Percentiles rank a stretch among this genome's conserved stretches.
Evolutionary conservation across 2,329 filamentous ascomycete species (phyloP).

Genomic region (Beauveria brongniartii): DNA sequence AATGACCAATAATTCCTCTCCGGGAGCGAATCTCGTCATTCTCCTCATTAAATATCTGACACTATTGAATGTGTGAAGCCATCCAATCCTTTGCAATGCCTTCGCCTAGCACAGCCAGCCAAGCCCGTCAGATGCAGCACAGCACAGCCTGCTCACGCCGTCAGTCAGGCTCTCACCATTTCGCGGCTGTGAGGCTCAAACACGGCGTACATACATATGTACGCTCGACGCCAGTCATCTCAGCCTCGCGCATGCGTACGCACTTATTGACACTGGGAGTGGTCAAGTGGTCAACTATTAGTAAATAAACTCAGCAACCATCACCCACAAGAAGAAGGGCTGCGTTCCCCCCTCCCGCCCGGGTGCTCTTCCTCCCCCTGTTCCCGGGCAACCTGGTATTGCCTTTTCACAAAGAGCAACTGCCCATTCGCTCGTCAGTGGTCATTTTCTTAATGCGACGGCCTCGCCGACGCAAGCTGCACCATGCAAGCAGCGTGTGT

Average conservation of each 20-base stretch:
- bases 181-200: background rate
- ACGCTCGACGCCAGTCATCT: slow-evolving; percentile 1
- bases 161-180: background rate
- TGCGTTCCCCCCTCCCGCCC: too few species aligned
- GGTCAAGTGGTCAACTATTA: too few species aligned
- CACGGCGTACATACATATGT: background rate
- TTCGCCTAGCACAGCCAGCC: background rate
- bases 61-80: background rate
- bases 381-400: too few species aligned
- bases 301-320: background rate
- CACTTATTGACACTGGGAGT: too few species aligned
- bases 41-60: background rate
- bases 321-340: background rate
- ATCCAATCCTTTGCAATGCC: background rate
- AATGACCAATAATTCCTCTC: background rate
- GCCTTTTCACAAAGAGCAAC: too few species aligned
- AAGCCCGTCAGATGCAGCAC: slow-evolving; percentile 1
- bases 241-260: background rate
- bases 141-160: background rate
- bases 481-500: background rate
- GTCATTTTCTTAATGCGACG: slow-evolving; percentile 2
- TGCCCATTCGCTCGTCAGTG: background rate
- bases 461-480: slow-evolving; percentile 1
- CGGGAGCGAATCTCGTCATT: background rate
- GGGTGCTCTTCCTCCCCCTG: too few species aligned